These are phyloP conservation scores for Ophiostoma sp. DNA, from an alignment of 2,329 filamentous ascomycete genomes.

Conservation along the genomic window DNA sequence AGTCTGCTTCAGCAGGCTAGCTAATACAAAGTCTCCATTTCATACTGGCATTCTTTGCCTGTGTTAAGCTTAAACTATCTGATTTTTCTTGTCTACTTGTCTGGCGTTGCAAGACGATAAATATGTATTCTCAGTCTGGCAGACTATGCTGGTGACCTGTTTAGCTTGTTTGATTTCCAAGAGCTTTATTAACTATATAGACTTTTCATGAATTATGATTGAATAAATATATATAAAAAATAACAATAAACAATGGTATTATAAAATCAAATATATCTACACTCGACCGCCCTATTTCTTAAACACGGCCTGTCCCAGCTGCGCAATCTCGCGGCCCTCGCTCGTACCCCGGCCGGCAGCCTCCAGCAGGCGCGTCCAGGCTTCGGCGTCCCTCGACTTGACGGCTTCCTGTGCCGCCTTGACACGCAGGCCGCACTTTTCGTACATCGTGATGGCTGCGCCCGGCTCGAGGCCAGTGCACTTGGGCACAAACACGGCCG, in stretches of 20 bases:
- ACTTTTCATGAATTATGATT: neutral
- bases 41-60: neutral
- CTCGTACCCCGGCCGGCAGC: conserved; percentile 65
- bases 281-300: conserved; percentile 38
- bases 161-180: no score
- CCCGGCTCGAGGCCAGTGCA: conserved; percentile 65
- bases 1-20: neutral
- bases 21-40: neutral
- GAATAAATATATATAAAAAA: neutral
- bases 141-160: no score
- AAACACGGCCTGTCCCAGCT: conserved; percentile 59
- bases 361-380: conserved; percentile 67
- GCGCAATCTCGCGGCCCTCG: conserved; percentile 73
- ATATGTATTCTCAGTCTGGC: no score
- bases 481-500: conserved; percentile 79
- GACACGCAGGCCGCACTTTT: conserved; percentile 85
- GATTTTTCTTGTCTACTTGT: neutral
- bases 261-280: conserved; percentile 10
- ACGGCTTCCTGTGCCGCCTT: conserved; percentile 90
- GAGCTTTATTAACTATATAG: no score
- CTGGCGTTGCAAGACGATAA: no score
- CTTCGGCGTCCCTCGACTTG: conserved; percentile 68
- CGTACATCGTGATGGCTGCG: conserved; percentile 83
- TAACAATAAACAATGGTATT: conserved; percentile 1
- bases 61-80: no score